Evolutionary conservation across 768 basidiomycete genomes (phyloP).

Genomic region (Amanita thiersii): DNA sequence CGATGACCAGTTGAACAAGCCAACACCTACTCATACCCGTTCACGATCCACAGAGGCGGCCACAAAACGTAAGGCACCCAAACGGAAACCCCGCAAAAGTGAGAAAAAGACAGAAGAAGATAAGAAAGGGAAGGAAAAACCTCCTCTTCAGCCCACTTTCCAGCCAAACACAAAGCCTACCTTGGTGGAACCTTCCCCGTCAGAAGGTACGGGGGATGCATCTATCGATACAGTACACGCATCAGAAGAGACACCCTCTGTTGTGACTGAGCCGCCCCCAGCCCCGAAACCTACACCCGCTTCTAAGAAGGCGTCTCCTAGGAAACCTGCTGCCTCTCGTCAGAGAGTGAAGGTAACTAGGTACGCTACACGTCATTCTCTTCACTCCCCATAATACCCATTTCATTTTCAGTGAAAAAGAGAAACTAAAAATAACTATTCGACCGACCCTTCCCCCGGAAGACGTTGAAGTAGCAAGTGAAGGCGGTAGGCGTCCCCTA

Average conservation of each 20-base stretch:
- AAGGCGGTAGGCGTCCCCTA: conserved; percentile 33
- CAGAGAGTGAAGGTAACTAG: conserved; percentile 27
- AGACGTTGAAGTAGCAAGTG: conserved; percentile 48
- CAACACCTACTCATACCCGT: conserved; percentile 21
- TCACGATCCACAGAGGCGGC: conserved; percentile 24
- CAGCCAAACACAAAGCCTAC: conserved; percentile 24
- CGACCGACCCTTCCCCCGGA: conserved; percentile 31
- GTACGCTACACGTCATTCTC: conserved; percentile 15
- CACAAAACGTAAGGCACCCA: conserved; percentile 44
- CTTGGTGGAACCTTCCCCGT: conserved; percentile 11
- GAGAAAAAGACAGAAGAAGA: conserved; percentile 40
- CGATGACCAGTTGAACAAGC: conserved; percentile 22
- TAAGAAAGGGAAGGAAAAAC: conserved; percentile 39
- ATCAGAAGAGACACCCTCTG: conserved; percentile 8
- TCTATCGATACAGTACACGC: not conserved
- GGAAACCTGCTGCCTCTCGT: conserved; percentile 32
- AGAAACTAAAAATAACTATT: conserved; percentile 23
- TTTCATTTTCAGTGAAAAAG: conserved; percentile 12
- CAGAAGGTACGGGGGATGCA: conserved; percentile 3
- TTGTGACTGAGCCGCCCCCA: conserved; percentile 9
- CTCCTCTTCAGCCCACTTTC: conserved; percentile 26
- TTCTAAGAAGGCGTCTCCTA: conserved; percentile 37
- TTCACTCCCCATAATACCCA: conserved; percentile 6
- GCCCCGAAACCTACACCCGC: conserved; percentile 23
- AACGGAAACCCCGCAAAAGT: conserved; percentile 45